Percentiles rank a stretch among this genome's conserved stretches.
phyloP scores from a whole-genome alignment of 352 stramenopile genomes.

The Pythium brassicae region DNA sequence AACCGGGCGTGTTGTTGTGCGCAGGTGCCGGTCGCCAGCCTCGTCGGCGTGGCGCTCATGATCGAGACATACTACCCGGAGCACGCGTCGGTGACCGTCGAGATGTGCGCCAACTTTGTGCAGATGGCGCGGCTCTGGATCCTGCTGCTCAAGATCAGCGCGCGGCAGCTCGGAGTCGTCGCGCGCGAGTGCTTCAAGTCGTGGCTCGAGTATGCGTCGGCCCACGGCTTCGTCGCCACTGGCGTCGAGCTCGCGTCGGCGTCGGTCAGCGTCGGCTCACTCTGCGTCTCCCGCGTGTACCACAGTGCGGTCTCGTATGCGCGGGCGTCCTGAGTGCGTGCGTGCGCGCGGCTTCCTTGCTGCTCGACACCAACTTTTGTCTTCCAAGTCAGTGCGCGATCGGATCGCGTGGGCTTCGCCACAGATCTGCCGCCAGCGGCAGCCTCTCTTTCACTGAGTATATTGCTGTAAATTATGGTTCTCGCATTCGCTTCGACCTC shows the following conservation, averaged over 20 bases:
- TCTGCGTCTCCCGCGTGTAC: slow-evolving; percentile 58
- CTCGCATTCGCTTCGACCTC: too few species aligned
- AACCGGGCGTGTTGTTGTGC: neutral
- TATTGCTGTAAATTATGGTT: too few species aligned
- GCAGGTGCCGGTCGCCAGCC: slow-evolving; percentile 67
- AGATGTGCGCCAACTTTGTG: slow-evolving; percentile 69
- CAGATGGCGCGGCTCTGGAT: slow-evolving; percentile 83
- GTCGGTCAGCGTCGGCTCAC: slow-evolving; percentile 56
- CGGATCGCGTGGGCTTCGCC: too few species aligned
- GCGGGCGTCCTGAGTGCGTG: slow-evolving; percentile 7
- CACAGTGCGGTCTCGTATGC: slow-evolving; percentile 38
- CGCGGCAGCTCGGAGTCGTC: slow-evolving; percentile 59
- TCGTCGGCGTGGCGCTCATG: slow-evolving; percentile 65
- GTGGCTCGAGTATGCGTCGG: slow-evolving; percentile 67
- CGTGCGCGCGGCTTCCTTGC: too few species aligned
- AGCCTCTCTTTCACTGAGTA: too few species aligned
- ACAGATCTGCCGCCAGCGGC: too few species aligned
- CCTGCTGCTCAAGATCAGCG: slow-evolving; percentile 72
- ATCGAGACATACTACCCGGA: slow-evolving; percentile 81
- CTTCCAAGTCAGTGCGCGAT: too few species aligned
- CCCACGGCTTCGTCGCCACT: slow-evolving; percentile 63
- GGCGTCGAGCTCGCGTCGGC: slow-evolving; percentile 64
- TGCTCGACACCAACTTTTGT: too few species aligned
- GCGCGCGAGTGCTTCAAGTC: slow-evolving; percentile 61
- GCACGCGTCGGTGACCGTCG: slow-evolving; percentile 56